Conservation (phyloP, 352 stramenopile genomes). For the Phytophthora sansomeana region DNA sequence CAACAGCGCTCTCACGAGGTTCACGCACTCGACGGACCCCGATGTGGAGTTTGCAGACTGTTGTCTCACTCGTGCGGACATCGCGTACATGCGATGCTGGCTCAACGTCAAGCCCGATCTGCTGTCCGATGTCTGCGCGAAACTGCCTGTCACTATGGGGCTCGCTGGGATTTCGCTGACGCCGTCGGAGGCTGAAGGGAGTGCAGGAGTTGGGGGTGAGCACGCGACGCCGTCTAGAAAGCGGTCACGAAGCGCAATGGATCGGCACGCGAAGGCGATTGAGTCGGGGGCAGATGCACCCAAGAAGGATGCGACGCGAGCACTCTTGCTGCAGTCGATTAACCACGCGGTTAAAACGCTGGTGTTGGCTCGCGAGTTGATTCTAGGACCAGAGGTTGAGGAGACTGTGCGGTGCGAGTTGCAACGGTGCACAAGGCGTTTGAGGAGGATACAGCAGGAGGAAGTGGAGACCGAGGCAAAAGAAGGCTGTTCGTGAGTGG, state of each 20-base stretch:
- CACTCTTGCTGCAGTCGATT: slow-evolving; percentile 28
- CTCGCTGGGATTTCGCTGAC: not conserved
- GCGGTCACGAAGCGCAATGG: not conserved
- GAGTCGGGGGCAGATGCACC: not conserved
- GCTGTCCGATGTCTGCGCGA: slow-evolving; percentile 19
- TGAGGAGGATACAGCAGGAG: slow-evolving; percentile 29
- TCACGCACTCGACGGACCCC: slow-evolving; percentile 21
- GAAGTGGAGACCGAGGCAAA: slow-evolving; percentile 6
- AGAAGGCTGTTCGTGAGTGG: not conserved
- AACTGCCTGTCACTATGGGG: slow-evolving; percentile 10
- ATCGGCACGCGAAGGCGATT: slow-evolving; percentile 1
- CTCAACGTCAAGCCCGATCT: slow-evolving; percentile 27
- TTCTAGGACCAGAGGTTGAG: slow-evolving; percentile 14
- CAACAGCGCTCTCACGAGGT: slow-evolving; percentile 16
- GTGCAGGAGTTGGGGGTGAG: not conserved
- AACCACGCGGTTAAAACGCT: slow-evolving; percentile 16
- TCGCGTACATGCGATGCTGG: slow-evolving; percentile 28
- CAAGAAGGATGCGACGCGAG: slow-evolving; percentile 2
- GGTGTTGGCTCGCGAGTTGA: slow-evolving; percentile 9
- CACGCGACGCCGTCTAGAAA: slow-evolving; percentile 7
- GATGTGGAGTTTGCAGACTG: slow-evolving; percentile 25
- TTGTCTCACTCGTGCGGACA: slow-evolving; percentile 25
- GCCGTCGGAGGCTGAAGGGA: not conserved
- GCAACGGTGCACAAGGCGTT: slow-evolving; percentile 20
- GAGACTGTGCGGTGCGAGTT: slow-evolving; percentile 24